Evolutionary conservation across 2,329 filamentous ascomycete species (phyloP).

Genomic region (Calonectria multiphialidica): DNA sequence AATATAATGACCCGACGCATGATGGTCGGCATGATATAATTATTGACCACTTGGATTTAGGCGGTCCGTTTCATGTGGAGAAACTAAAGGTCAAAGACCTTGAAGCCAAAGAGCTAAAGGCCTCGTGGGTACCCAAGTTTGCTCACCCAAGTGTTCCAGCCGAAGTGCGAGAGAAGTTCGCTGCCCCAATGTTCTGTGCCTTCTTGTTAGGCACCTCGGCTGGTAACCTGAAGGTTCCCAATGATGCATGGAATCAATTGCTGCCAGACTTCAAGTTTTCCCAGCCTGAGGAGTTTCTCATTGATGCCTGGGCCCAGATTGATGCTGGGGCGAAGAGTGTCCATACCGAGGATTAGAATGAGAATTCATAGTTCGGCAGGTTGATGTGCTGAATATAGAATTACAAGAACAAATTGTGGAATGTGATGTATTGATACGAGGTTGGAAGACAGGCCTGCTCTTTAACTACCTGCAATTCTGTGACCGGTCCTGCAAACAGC

Average conservation of each 20-base stretch:
- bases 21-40: background rate
- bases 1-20: background rate
- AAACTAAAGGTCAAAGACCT: slow-evolving; percentile 35
- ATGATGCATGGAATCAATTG: slow-evolving; percentile 57
- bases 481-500: too few species aligned
- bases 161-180: slow-evolving; percentile 30
- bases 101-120: slow-evolving; percentile 34
- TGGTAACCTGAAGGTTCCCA: slow-evolving; percentile 49
- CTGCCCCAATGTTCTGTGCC: background rate
- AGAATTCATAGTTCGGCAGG: too few species aligned
- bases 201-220: slow-evolving; percentile 25
- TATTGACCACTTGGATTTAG: slow-evolving; percentile 19
- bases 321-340: slow-evolving; percentile 9
- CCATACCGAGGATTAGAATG: background rate
- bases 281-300: slow-evolving; percentile 55
- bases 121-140: slow-evolving; percentile 37
- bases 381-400: too few species aligned
- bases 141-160: slow-evolving; percentile 33
- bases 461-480: too few species aligned
- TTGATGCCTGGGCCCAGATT: slow-evolving; percentile 40
- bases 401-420: too few species aligned
- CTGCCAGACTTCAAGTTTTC: slow-evolving; percentile 59
- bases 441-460: too few species aligned
- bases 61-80: slow-evolving; percentile 34
- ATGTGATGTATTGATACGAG: too few species aligned